These are phyloP conservation scores for Xylogone sp. DNA, from an alignment of 2,329 filamentous ascomycete genomes.

Conservation along the genomic window DNA sequence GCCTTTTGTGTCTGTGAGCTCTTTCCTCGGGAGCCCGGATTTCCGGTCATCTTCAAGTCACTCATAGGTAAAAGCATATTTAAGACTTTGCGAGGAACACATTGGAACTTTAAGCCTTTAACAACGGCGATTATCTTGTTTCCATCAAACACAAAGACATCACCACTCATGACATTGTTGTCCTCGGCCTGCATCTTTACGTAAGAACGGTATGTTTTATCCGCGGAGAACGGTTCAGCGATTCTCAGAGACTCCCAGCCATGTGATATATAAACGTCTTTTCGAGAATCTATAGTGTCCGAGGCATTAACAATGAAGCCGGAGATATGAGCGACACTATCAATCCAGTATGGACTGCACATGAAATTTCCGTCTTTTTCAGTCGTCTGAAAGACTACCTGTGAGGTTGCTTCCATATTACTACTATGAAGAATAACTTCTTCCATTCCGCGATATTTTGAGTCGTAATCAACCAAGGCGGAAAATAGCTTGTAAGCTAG, in stretches of 20 bases:
- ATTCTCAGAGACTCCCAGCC: slow-evolving; percentile 54
- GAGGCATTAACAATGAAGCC: slow-evolving; percentile 59
- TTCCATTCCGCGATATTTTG: slow-evolving; percentile 50
- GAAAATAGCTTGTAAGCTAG: slow-evolving; percentile 70
- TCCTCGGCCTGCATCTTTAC: slow-evolving; percentile 53
- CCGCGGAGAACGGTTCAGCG: slow-evolving; percentile 39
- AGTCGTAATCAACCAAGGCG: slow-evolving; percentile 51
- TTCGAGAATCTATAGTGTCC: slow-evolving; percentile 50
- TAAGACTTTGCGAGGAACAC: slow-evolving; percentile 43
- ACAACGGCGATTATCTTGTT: slow-evolving; percentile 22
- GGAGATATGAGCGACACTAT: slow-evolving; percentile 54
- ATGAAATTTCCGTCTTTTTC: slow-evolving; percentile 47
- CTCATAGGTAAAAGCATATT: slow-evolving; percentile 56
- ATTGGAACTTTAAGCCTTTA: slow-evolving; percentile 24
- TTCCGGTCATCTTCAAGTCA: slow-evolving; percentile 27
- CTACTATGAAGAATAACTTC: slow-evolving; percentile 52
- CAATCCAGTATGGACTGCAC: slow-evolving; percentile 55
- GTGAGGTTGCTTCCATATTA: slow-evolving; percentile 38
- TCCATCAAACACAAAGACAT: slow-evolving; percentile 50
- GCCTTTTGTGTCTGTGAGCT: slow-evolving; percentile 21
- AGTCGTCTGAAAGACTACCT: slow-evolving; percentile 41
- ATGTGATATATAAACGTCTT: slow-evolving; percentile 56
- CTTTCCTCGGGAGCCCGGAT: slow-evolving; percentile 25
- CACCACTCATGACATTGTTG: slow-evolving; percentile 42
- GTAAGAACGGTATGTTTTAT: slow-evolving; percentile 51